Evolutionary conservation across 352 stramenopile genomes (phyloP).

Genomic region (Phytophthora constricta): DNA sequence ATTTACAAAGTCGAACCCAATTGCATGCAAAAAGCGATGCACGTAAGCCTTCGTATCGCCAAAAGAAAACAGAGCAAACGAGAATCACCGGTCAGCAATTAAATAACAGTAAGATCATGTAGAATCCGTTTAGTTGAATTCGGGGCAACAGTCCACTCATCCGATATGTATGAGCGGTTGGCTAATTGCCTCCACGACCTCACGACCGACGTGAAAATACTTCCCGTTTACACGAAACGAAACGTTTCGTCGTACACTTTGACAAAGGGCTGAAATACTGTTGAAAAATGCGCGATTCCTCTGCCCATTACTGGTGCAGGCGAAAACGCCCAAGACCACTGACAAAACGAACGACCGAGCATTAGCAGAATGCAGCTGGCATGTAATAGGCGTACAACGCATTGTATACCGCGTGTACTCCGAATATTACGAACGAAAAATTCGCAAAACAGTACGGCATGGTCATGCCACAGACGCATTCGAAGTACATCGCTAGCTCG

Average conservation of each 20-base stretch:
- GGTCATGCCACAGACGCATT: no score
- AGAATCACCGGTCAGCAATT: slow-evolving; percentile 10
- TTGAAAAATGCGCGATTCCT: no score
- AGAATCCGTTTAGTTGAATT: slow-evolving; percentile 23
- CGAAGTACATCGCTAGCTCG: no score
- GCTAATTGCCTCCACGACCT: not conserved
- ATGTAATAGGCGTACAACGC: slow-evolving; percentile 10
- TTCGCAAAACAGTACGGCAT: no score
- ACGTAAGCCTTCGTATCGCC: not conserved
- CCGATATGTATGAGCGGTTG: slow-evolving; percentile 10
- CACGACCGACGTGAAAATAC: not conserved
- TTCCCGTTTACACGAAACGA: not conserved
- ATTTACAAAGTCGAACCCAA: not conserved
- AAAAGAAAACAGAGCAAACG: slow-evolving; percentile 1
- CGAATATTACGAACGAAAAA: not conserved
- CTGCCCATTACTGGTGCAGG: not conserved
- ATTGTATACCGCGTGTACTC: slow-evolving; percentile 7
- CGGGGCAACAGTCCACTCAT: slow-evolving; percentile 16
- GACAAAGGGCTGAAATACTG: no score
- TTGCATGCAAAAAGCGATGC: not conserved
- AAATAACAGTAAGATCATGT: slow-evolving; percentile 14
- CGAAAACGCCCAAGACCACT: not conserved
- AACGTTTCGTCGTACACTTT: not conserved
- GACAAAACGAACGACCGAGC: not conserved
- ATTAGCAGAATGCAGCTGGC: slow-evolving; percentile 9